Base-by-base conservation (phyloP, 345 rosid species). In the Aegle marmelos region DNA sequence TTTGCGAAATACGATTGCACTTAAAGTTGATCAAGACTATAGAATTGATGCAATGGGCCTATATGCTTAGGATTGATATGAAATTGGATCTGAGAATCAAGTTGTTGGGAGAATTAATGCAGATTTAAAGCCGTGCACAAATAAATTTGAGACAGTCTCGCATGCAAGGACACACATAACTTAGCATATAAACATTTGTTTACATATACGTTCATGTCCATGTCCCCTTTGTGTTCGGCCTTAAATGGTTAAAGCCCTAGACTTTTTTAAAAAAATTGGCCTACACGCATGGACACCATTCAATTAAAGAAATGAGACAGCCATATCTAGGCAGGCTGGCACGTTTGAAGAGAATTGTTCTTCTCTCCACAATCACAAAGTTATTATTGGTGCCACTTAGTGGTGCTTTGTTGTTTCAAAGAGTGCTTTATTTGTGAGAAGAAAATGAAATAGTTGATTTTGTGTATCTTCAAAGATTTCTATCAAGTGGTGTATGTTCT, bases 151-250 rank as follows among this genome's bases (percentile, higher is more conserved):
- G 64, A 60, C 64, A 60, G 3, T 16, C 64, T 60, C 31, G 16
- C 16, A 11, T 60, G 64, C 64, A 31, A 53, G 21, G 21, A 53
- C 1, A 53, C 57, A 53, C 17, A 53, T 53, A 53, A 5, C 22
- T 53, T 17, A 53, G 57, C 57, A 53, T 53, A 17, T 53, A 17
- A 53, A 53, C 22, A 16, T 53, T 17, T 53, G 17, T 17, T 45
- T 45, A 19, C 57, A 53, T 5, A 17, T 17, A 56, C 73, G 36
- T 37, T 79, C 77, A 66, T 59, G 30, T 68, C 54, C n/a, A 13
- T 70, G 76, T 75, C 77, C 56, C 67, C 24, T 54, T 13, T 21
- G 64, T 75, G 72, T 63, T 68, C 50, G 63, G 22, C 76, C 68
- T 14, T 10, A 48, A 60, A 19, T 25, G 59, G 79, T 34, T 48